Conservation (phyloP, 805 yeast genomes). For the Zygoascus biomembranicola region DNA sequence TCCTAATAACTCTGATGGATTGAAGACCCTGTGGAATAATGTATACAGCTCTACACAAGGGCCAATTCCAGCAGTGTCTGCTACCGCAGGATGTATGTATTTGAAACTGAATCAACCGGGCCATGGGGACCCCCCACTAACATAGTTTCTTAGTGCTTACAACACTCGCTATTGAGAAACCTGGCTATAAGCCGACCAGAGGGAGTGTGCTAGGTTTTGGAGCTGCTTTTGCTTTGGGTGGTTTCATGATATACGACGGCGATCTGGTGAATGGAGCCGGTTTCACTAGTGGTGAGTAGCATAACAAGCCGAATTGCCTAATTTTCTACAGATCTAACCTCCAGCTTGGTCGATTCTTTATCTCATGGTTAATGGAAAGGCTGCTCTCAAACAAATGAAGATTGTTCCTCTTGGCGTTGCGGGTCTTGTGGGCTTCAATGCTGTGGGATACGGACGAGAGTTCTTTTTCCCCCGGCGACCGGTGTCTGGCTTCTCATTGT, state of each 20-base stretch:
- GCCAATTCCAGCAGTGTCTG: conserved; percentile 19
- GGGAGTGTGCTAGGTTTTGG: conserved; percentile 20
- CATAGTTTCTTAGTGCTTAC: conserved; percentile 9
- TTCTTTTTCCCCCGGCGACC: conserved; percentile 40
- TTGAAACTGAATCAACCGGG: not conserved
- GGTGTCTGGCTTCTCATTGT: not conserved
- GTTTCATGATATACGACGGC: conserved; percentile 58
- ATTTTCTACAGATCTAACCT: not conserved
- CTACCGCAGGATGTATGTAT: conserved; percentile 16
- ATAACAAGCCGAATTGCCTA: not conserved
- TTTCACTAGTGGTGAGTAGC: conserved; percentile 32
- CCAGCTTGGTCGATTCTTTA: conserved; percentile 78
- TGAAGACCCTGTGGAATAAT: not conserved
- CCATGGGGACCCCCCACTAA: not conserved
- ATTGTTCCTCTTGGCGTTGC: conserved; percentile 51
- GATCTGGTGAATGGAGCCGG: conserved; percentile 77
- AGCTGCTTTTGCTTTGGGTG: conserved; percentile 22
- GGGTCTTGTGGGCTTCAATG: conserved; percentile 51
- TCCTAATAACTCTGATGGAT: not conserved
- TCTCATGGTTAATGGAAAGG: conserved; percentile 54
- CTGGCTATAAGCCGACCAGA: conserved; percentile 13
- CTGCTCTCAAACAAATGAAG: conserved; percentile 37
- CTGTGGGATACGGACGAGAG: conserved; percentile 59
- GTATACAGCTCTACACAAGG: conserved; percentile 14
- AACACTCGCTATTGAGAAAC: conserved; percentile 8